Percentiles rank a stretch among this genome's conserved stretches.
phyloP scores from a whole-genome alignment of 345 rosid species.

The Gossypium mustelinum region DNA sequence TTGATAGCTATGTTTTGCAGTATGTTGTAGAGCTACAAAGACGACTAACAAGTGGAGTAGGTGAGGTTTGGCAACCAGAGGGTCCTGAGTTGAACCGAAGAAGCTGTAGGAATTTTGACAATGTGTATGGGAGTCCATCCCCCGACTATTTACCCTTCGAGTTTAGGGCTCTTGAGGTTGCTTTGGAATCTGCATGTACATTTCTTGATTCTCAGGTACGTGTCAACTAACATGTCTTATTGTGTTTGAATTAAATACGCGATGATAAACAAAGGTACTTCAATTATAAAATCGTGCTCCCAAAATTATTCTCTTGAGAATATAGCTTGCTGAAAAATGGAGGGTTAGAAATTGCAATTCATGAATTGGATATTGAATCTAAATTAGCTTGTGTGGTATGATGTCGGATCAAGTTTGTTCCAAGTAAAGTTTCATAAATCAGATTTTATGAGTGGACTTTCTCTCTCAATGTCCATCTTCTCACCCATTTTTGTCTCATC shows the following conservation, averaged over 20 bases:
- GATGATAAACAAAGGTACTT: background rate
- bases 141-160: slow-evolving; percentile 98
- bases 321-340: background rate
- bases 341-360: background rate
- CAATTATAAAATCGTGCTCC: background rate
- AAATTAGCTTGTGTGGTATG: background rate
- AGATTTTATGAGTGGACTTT: background rate
- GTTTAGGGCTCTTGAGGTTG: slow-evolving; percentile 93
- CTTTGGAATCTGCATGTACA: slow-evolving; percentile 94
- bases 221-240: slow-evolving; percentile 7
- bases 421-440: background rate
- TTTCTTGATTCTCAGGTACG: slow-evolving; percentile 97
- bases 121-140: slow-evolving; percentile 56
- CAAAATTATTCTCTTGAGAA: background rate
- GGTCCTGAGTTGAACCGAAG: slow-evolving; percentile 43
- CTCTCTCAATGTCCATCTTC: background rate
- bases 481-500: background rate
- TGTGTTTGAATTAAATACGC: background rate
- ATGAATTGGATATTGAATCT: background rate
- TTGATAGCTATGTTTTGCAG: slow-evolving; percentile 87
- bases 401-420: background rate
- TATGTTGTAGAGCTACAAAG: slow-evolving; percentile 95
- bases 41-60: slow-evolving; percentile 55
- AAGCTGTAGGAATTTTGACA: slow-evolving; percentile 65
- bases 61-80: slow-evolving; percentile 79